Evolutionary conservation across 176 grass and related monocot species (phyloP), one percentile per base, ranked within the genome.

Genomic region (Cenchrus americanus): DNA sequence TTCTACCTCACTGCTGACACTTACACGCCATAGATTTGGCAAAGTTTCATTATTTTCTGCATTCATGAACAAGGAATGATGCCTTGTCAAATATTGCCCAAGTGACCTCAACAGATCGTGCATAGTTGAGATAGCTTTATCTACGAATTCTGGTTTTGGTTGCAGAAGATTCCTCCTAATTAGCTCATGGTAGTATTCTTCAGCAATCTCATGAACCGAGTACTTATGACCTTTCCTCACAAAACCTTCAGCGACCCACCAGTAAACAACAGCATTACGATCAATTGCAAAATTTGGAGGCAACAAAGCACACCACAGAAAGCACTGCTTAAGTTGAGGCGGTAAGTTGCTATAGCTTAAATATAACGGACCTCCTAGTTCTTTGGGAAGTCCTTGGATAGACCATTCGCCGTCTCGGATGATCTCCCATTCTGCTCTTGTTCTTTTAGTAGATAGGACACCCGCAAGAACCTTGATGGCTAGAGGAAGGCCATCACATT

Each of bases 201-300:
- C 74, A 7, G 68, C 88, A 23, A 53, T 18, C 17, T 57, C 5
- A 14, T 76, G 13, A 1, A 88, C 10, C 0, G 83, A 7, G 1
- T 8, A 6, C 0, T 5, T 22, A 1, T 7, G 8, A 7, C 70
- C 53, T 78, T 85, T 47, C n/a, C 10, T 76, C 50, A 84, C 72
- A 14, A 94, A 91, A 19, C 88, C 88, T 80, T 94, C 88, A 7
- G 83, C 83, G 0, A 87, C 51, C 89, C 86, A 91, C 18, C 37
- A 72, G 2, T 26, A 40, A 73, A 65, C 14, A 18, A 91, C 68
- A 60, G 11, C 5, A 26, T 22, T 37, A 37, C 34, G 34, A 17
- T 21, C 42, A 8, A 1, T 73, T 2, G 0, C 8, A 67, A 14
- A 65, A 58, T 78, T 82, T 42, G 78, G 73, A 61, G 89, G 86